phyloP scores from a whole-genome alignment of 768 basidiomycete species.

The Pleurotus giganteus region DNA sequence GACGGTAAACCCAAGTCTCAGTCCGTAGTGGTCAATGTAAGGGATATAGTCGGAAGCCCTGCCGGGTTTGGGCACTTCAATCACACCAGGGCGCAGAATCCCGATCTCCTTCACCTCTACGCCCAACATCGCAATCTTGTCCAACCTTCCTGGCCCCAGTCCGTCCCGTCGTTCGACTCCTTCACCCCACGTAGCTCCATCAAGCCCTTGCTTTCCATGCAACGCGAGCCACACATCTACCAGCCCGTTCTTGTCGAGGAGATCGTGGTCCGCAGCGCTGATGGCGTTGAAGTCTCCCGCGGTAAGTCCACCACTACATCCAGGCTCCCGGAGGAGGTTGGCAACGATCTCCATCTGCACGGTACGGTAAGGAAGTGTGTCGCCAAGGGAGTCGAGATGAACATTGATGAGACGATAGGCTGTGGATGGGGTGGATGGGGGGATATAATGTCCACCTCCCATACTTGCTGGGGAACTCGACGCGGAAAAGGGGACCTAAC shows the following conservation, averaged over 20 bases:
- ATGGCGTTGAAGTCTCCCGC: conserved; percentile 49
- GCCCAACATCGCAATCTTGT: conserved; percentile 39
- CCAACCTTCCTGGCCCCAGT: conserved; percentile 31
- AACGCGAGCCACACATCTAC: conserved; percentile 41
- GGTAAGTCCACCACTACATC: conserved; percentile 39
- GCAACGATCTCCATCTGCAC: conserved; percentile 32
- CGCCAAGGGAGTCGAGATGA: conserved; percentile 31
- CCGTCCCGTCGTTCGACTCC: conserved; percentile 24
- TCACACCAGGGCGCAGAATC: conserved; percentile 32
- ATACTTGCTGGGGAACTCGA: conserved; percentile 34
- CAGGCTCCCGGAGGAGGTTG: conserved; percentile 35
- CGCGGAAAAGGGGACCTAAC: conserved; percentile 26
- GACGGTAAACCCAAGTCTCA: conserved; percentile 26
- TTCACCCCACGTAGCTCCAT: conserved; percentile 37
- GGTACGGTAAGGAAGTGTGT: conserved; percentile 21
- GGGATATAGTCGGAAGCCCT: conserved; percentile 18
- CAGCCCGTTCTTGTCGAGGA: conserved; percentile 34
- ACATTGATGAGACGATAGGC: conserved; percentile 35
- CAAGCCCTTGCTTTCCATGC: conserved; percentile 27
- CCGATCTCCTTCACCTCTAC: conserved; percentile 31
- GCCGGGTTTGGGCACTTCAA: conserved; percentile 26
- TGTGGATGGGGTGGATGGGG: conserved; percentile 20
- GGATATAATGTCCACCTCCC: conserved; percentile 32
- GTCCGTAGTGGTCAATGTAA: conserved; percentile 38
- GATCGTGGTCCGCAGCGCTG: conserved; percentile 29